phyloP scores from a whole-genome alignment of 176 grass and related monocot species.

The Metroxylon sagu region DNA sequence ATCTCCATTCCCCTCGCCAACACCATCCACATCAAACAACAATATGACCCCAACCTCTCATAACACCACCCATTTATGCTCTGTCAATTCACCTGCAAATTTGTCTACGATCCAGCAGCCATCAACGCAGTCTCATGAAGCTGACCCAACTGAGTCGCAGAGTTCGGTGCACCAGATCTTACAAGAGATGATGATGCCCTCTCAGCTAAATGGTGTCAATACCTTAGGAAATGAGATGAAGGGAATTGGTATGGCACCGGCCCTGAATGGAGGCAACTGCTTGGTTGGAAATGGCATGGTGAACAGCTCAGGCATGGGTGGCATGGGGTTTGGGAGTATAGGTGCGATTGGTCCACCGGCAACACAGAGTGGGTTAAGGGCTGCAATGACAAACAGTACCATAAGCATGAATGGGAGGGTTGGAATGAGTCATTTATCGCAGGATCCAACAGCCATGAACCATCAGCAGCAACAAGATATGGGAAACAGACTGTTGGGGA shows the following conservation, averaged over 20 bases:
- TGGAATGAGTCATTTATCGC: slow-evolving; percentile 16
- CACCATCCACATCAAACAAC: neutral
- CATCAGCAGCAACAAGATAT: slow-evolving; percentile 17
- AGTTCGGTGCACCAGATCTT: slow-evolving; percentile 29
- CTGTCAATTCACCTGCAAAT: slow-evolving; percentile 16
- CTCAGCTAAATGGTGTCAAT: slow-evolving; percentile 20
- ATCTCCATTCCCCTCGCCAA: slow-evolving; percentile 5
- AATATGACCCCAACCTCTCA: slow-evolving; percentile 10
- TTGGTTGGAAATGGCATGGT: slow-evolving; percentile 20
- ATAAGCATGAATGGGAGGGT: slow-evolving; percentile 28
- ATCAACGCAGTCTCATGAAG: slow-evolving; percentile 3
- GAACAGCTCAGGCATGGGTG: slow-evolving; percentile 1
- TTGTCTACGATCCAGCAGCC: slow-evolving; percentile 14
- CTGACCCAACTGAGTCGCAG: slow-evolving; percentile 18
- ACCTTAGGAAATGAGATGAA: slow-evolving; percentile 10
- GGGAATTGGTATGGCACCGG: neutral
- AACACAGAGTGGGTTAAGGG: neutral
- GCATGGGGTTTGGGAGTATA: neutral
- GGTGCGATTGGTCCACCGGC: slow-evolving; percentile 1
- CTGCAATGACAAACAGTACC: slow-evolving; percentile 21
- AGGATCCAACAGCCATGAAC: slow-evolving; percentile 15
- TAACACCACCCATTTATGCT: slow-evolving; percentile 10
- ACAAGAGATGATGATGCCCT: slow-evolving; percentile 36
- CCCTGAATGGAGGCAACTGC: slow-evolving; percentile 8
- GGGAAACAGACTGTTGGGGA: slow-evolving; percentile 13